Conservation (phyloP, 208 protist species). For the Acanthamoeba royreba region DNA sequence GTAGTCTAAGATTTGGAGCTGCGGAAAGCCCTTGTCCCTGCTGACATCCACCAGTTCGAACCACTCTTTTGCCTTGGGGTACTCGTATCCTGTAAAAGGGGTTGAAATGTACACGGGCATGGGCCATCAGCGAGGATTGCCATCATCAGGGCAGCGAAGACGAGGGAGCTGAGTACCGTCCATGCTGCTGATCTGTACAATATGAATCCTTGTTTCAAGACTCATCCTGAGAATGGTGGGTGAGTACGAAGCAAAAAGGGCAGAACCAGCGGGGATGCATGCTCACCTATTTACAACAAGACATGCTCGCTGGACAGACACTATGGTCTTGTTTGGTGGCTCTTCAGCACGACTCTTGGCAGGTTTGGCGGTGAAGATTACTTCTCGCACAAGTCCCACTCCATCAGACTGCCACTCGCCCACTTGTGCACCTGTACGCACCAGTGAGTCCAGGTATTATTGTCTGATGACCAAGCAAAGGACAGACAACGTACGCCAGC, state of each 20-base stretch:
- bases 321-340: background rate
- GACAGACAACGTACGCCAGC: background rate
- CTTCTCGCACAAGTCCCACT: background rate
- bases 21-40: background rate
- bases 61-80: background rate
- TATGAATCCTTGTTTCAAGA: background rate
- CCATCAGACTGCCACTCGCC: background rate
- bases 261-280: background rate
- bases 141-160: background rate
- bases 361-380: background rate
- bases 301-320: background rate
- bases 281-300: background rate
- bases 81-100: background rate
- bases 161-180: background rate
- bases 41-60: background rate
- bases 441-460: background rate
- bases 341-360: background rate
- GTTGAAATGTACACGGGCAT: too few species aligned
- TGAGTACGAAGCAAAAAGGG: background rate
- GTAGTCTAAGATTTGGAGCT: background rate
- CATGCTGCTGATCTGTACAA: background rate
- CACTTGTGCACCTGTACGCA: background rate
- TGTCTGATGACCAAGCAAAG: background rate
- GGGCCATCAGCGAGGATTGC: background rate
- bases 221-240: background rate